Conservation (phyloP, 139 green algal genomes). For the Asterochloris erici region DNA sequence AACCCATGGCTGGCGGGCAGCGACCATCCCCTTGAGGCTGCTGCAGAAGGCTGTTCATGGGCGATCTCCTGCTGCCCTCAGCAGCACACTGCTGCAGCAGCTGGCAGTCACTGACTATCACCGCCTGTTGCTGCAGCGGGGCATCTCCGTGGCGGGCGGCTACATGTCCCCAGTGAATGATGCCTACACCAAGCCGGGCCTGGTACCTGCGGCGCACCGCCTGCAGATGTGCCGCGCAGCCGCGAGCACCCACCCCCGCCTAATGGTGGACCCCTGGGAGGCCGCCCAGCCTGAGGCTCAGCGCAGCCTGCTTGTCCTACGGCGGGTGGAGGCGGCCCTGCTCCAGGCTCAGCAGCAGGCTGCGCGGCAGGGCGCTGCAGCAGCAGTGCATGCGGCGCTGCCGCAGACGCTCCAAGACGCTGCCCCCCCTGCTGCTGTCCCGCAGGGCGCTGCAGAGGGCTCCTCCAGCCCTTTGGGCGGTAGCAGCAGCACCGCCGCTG, state of each 20-base stretch:
- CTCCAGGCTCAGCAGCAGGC: background rate
- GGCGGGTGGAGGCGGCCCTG: constrained; percentile 25
- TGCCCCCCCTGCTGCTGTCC: background rate
- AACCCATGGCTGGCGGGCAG: too few relatives aligned
- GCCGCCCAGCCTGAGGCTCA: constrained; percentile 59
- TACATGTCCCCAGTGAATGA: constrained; percentile 82
- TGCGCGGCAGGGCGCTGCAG: background rate
- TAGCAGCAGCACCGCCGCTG: background rate
- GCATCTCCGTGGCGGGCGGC: constrained; percentile 65
- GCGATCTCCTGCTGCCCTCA: too few relatives aligned
- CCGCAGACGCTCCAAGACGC: background rate
- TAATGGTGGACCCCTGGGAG: constrained; percentile 84
- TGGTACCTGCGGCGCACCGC: constrained; percentile 54
- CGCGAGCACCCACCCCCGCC: constrained; percentile 15
- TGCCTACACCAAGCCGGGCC: constrained; percentile 69
- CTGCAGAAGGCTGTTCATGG: too few relatives aligned
- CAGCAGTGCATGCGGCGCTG: background rate
- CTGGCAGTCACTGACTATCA: background rate
- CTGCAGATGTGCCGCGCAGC: constrained; percentile 65
- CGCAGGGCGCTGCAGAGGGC: too few relatives aligned
- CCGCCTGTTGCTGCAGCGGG: constrained; percentile 27
- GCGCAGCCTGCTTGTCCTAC: constrained; percentile 64
- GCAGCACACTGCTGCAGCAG: too few relatives aligned
- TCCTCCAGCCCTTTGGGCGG: too few relatives aligned
- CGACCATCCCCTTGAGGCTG: too few relatives aligned